These are phyloP conservation scores for Kwoniella europaea DNA, from an alignment of 768 basidiomycete genomes.

Conservation along the genomic window DNA sequence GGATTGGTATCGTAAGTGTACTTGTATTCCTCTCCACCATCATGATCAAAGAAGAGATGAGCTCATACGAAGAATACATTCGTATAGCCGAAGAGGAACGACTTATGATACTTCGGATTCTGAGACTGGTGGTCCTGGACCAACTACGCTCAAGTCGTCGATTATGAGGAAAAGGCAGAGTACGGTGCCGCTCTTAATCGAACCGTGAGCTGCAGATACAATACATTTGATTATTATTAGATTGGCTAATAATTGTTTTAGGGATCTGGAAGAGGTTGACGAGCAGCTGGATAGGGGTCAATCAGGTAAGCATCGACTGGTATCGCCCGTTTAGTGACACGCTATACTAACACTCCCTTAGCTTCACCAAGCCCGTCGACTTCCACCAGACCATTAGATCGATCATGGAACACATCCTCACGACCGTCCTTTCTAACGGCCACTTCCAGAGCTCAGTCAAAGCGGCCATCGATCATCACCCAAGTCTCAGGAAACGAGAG, in stretches of 20 bases:
- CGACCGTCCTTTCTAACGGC: conserved; percentile 34
- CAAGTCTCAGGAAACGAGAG: conserved; percentile 37
- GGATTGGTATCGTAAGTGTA: conserved; percentile 34
- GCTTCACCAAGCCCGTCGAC: conserved; percentile 36
- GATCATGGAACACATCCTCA: conserved; percentile 9
- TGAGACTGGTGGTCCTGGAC: conserved; percentile 41
- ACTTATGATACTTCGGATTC: conserved; percentile 49
- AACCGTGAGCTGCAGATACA: conserved; percentile 33
- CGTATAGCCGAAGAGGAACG: conserved; percentile 30
- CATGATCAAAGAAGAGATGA: too few relatives aligned
- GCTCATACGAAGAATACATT: not conserved
- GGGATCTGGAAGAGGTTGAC: conserved; percentile 44
- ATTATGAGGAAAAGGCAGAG: conserved; percentile 33
- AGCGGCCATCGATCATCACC: conserved; percentile 44
- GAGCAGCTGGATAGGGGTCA: conserved; percentile 27
- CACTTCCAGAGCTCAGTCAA: conserved; percentile 21
- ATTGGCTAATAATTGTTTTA: not conserved
- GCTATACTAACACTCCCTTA: conserved; percentile 3
- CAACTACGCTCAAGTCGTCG: conserved; percentile 21
- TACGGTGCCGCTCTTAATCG: conserved; percentile 43
- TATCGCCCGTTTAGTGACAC: not conserved
- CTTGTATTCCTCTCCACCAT: too few relatives aligned
- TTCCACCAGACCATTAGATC: conserved; percentile 19
- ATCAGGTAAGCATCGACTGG: conserved; percentile 16
- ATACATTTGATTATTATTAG: not conserved